Evolutionary conservation across 106 monocot species (phyloP).

Genomic region (Triglochin maritima): DNA sequence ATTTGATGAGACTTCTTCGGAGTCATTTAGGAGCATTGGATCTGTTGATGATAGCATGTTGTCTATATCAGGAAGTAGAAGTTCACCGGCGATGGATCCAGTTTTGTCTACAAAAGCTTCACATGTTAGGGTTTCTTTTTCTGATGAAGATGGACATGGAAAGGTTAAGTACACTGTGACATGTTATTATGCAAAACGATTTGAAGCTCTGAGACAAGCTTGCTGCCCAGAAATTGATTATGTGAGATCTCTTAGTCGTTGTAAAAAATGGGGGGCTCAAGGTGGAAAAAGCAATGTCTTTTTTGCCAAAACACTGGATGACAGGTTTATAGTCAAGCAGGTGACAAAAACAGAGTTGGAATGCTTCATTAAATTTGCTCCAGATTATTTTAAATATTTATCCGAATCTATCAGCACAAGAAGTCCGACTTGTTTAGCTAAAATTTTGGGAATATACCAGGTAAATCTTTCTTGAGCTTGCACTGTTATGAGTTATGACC

Average conservation of each 20-base stretch:
- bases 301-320: conserved; percentile 91
- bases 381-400: conserved; percentile 74
- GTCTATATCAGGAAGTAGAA: conserved; percentile 21
- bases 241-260: conserved; percentile 78
- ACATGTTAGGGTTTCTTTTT: conserved; percentile 63
- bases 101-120: conserved; percentile 36
- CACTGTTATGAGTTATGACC: conserved; percentile 2
- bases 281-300: conserved; percentile 94
- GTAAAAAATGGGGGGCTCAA: conserved; percentile 91
- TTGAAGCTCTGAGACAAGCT: conserved; percentile 53
- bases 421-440: conserved; percentile 80
- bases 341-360: conserved; percentile 87
- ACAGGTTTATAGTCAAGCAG: conserved; percentile 87
- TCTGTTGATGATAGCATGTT: conserved; percentile 26
- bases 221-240: conserved; percentile 82
- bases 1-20: conserved; percentile 33
- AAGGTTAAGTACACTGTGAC: conserved; percentile 65
- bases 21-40: conserved; percentile 35
- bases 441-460: conserved; percentile 88
- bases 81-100: conserved; percentile 28
- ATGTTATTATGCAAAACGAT: conserved; percentile 64
- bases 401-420: conserved; percentile 67
- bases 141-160: conserved; percentile 36
- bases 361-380: conserved; percentile 74
- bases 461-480: conserved; percentile 10